Percentiles rank a stretch among this genome's conserved stretches.
Conservation (phyloP, 495 filamentous ascomycete genomes). For the Penicillium ucsense region DNA sequence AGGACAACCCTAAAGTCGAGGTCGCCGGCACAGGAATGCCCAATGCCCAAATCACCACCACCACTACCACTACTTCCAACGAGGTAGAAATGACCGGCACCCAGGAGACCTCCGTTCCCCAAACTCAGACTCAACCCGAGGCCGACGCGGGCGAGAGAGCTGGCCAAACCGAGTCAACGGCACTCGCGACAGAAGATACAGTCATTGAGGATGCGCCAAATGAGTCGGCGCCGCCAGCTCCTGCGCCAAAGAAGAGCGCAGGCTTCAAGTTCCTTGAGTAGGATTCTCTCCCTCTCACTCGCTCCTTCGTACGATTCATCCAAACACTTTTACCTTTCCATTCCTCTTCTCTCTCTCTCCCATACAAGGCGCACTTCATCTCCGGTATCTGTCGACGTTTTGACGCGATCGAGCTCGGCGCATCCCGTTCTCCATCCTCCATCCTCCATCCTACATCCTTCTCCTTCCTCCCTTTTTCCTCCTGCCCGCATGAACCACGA, state of each 20-base stretch:
- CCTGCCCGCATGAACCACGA: not conserved
- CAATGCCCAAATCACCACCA: conserved; percentile 1
- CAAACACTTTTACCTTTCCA: too few species aligned
- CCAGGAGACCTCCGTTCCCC: conserved; percentile 1
- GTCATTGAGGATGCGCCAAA: conserved; percentile 14
- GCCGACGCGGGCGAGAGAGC: too few species aligned
- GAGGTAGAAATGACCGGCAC: conserved; percentile 18
- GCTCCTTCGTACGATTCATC: too few species aligned
- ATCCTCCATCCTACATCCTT: too few species aligned
- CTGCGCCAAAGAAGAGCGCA: conserved; percentile 14
- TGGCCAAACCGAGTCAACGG: not conserved
- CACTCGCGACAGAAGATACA: conserved; percentile 9
- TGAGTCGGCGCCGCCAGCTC: conserved; percentile 10
- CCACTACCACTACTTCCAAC: not conserved
- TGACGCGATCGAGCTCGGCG: too few species aligned
- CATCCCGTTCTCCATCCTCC: not conserved
- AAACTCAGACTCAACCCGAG: not conserved
- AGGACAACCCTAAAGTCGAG: conserved; percentile 19
- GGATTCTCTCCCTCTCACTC: conserved; percentile 1
- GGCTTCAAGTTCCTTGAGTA: conserved; percentile 28
- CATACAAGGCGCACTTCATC: too few species aligned
- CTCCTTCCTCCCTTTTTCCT: not conserved
- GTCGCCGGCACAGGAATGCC: conserved; percentile 6
- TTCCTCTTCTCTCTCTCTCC: too few species aligned
- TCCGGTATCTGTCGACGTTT: too few species aligned